phyloP scores from a whole-genome alignment of 73 alveolate species.

The Blepharisma stoltei region DNA sequence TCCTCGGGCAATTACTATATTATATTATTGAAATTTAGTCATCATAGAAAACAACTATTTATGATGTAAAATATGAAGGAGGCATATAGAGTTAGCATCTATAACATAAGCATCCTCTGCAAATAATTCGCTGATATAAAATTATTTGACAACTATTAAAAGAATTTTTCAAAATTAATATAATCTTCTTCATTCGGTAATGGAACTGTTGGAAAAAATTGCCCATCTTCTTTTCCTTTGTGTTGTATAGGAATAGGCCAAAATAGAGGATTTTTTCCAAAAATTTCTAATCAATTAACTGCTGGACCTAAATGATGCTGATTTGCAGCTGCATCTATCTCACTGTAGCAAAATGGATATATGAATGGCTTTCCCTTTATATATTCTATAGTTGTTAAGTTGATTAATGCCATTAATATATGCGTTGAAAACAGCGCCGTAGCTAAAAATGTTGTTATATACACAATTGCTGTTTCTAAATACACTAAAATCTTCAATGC shows the following conservation, averaged over 20 bases:
- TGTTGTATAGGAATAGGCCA: conserved; percentile 1
- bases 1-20: too few species aligned
- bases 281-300: neutral
- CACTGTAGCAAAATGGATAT: neutral
- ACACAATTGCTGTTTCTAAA: conserved; percentile 23
- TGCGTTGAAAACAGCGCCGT: neutral
- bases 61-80: too few species aligned
- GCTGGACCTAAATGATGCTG: neutral
- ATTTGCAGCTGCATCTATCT: neutral
- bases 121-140: too few species aligned
- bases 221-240: conserved; percentile 14
- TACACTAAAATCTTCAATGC: neutral
- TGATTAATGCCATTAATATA: conserved; percentile 5
- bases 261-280: neutral
- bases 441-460: conserved; percentile 16
- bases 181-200: too few species aligned
- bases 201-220: conserved; percentile 2
- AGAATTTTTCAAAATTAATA: too few species aligned
- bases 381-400: conserved; percentile 10
- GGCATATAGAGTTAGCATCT: too few species aligned
- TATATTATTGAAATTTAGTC: too few species aligned
- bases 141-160: too few species aligned
- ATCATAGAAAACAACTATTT: too few species aligned
- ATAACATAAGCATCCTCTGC: too few species aligned
- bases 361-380: conserved; percentile 12